These are phyloP conservation scores for Chrysophaeum taylorii DNA, from an alignment of 352 stramenopile genomes.

Conservation along the genomic window DNA sequence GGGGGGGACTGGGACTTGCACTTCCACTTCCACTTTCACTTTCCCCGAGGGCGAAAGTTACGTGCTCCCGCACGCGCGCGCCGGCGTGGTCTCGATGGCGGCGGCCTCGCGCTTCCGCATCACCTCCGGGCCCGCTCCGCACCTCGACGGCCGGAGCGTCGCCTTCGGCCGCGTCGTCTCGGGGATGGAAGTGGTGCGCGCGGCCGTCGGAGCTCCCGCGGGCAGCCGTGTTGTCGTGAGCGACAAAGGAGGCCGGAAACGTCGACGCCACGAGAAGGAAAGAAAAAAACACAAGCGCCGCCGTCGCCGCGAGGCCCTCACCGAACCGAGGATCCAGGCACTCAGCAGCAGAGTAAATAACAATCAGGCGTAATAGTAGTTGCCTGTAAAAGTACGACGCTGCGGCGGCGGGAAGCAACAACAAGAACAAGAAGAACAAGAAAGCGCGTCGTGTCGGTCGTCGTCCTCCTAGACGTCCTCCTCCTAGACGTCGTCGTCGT, in stretches of 20 bases:
- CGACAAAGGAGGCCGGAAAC: too few relatives aligned
- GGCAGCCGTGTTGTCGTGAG: too few relatives aligned
- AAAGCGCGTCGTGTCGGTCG: not conserved
- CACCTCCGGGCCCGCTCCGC: slow-evolving; percentile 45
- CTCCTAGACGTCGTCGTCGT: not conserved
- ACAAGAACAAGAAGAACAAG: too few relatives aligned
- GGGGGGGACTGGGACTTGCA: not conserved
- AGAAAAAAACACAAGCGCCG: too few relatives aligned
- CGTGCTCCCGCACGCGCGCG: not conserved
- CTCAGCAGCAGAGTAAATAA: too few relatives aligned
- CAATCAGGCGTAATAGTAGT: too few relatives aligned
- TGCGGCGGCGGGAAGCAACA: too few relatives aligned
- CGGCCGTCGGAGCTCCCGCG: too few relatives aligned
- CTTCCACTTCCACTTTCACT: not conserved
- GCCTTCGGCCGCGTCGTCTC: slow-evolving; percentile 89
- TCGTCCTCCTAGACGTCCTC: not conserved
- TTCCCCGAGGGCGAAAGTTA: not conserved
- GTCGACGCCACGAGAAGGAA: too few relatives aligned
- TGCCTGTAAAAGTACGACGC: too few relatives aligned
- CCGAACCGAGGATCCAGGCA: too few relatives aligned
- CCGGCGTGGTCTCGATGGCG: slow-evolving; percentile 85
- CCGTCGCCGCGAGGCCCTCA: too few relatives aligned
- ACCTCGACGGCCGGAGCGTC: slow-evolving; percentile 94
- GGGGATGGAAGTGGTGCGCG: slow-evolving; percentile 71
- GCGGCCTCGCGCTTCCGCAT: slow-evolving; percentile 46